Base-by-base conservation (phyloP, 352 stramenopile species). In the Globisporangium recalcitrans region DNA sequence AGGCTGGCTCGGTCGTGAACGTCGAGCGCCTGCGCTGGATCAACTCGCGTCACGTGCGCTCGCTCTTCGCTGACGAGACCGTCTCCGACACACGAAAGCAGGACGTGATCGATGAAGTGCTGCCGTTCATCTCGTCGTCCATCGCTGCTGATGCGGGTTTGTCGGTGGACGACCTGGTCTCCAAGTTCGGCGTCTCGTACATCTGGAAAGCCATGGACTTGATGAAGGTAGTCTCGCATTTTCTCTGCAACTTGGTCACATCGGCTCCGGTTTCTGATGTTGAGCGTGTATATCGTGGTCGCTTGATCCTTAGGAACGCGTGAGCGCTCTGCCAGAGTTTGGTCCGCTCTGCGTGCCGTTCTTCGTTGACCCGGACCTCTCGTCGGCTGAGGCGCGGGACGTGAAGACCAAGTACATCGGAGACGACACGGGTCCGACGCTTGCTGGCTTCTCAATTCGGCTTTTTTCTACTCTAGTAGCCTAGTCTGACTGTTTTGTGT, bases 1-100 rank as follows among this genome's bases (percentile, higher is more conserved):
- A 95, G 62, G 86, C 84, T 22, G 87, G 89, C 8, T 93, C 86
- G 0, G 82, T 97, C 36, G 89, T 97, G 31, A 93, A 96, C 60
- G 62, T 89, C 9, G 84, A 95, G 60, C 80, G 85, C 44, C 72
- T 96, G 60, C 77, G 83, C 29, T 97, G 88, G 88, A 93, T 97
- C 60, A 96, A 96, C 54, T 94, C 83, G 36, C 80, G 88, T 32
- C 89, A 97, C 58, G 82, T 97, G 42, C 86, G 87, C 29, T 58
- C 78, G 7, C 66, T 94, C 11, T 95, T 95, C 63, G 74, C 76
- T 0, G 75, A 75, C 7, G 75, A 88, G 34, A 60, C n/a, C 3
- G 58, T 72, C 40, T 64, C 65, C 9, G 67, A 79, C 22, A 66
- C 72, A 6, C 69, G 80, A 27, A 84, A 87, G 61, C 56, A 64